These are phyloP conservation scores for Penicillium palitans DNA, from an alignment of 2,329 filamentous ascomycete species.

Conservation along the genomic window DNA sequence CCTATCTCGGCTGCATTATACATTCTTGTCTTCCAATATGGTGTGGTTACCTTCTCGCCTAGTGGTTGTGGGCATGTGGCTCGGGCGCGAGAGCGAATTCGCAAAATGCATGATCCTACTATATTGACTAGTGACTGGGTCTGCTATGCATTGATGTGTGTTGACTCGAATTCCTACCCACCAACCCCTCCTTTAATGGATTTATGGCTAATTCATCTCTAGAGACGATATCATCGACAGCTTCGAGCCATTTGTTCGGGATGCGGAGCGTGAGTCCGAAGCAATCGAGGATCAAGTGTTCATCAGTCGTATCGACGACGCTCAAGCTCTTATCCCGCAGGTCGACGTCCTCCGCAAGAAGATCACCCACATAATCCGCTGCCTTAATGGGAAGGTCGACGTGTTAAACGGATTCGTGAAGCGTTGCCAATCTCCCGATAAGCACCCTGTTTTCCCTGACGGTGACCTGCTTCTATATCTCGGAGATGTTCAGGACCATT, in stretches of 20 bases:
- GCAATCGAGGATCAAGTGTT: slow-evolving; percentile 95
- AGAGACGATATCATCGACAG: slow-evolving; percentile 95
- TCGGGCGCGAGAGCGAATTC: slow-evolving; percentile 84
- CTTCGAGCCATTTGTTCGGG: slow-evolving; percentile 81
- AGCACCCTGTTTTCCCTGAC: slow-evolving; percentile 86
- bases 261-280: slow-evolving; percentile 82
- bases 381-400: slow-evolving; percentile 91
- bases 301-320: slow-evolving; percentile 83
- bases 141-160: slow-evolving; percentile 93
- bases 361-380: slow-evolving; percentile 83
- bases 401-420: slow-evolving; percentile 96
- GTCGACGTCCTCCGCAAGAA: slow-evolving; percentile 90
- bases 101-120: slow-evolving; percentile 85
- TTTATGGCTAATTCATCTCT: not conserved
- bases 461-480: slow-evolving; percentile 95
- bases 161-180: slow-evolving; percentile 8
- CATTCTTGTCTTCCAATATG: slow-evolving; percentile 91
- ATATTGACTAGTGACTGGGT: slow-evolving; percentile 95
- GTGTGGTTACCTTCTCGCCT: slow-evolving; percentile 90
- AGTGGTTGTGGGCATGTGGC: slow-evolving; percentile 77
- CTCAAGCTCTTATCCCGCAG: slow-evolving; percentile 75
- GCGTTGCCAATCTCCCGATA: slow-evolving; percentile 78
- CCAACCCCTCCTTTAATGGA: not conserved
- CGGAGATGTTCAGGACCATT: slow-evolving; percentile 96
- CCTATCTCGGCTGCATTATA: slow-evolving; percentile 92